Base-by-base conservation (phyloP, 2,329 filamentous ascomycete genomes). In the Aspergillus tubingensis region DNA sequence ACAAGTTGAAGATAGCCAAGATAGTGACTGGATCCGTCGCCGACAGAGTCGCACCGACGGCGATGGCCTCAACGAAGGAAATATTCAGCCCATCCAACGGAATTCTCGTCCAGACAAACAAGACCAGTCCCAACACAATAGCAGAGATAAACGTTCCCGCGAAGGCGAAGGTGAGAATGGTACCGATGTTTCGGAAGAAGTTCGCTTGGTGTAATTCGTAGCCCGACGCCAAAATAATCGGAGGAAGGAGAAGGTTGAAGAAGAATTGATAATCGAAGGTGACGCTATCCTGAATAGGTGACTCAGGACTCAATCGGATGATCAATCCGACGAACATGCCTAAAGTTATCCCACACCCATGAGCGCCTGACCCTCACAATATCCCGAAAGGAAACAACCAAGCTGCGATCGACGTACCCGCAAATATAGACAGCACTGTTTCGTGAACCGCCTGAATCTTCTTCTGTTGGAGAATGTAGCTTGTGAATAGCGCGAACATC, bases 231-330 rank as follows among this genome's bases (percentile, higher is more conserved):
- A 99, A 85, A 74, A 99, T 99, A 74, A 99, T 99, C 59, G 95
- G 95, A 39, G 95, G 95, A n/a, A 99, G 90, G 11, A 99, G 86
- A 49, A 99, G 86, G 77, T 99, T 99, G 84, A 99, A 99, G 83
- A 99, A 99, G 82, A 98, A 96, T 74, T 98, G 93, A 76, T 97
- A 97, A 81, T 98, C 91, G 82, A 99, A 99, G 77, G 90, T 96
- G 72, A 99, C 92, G 65, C 91, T 88, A 74, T 91, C 91, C 76
- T 93, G 89, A 70, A 99, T 92, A 64, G 90, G 91, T 64, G 91
- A 89, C 66, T 90, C 89, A 55, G 90, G 88, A 47, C 88, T 91
- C 64, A 97, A 81, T 72, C 95, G 87, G 60, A 99, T 87, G 61
- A 96, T 85, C 69, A 99, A 82, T 5, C 95, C 95, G 62, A 99